Percentiles rank a stretch among this genome's conserved stretches.
Evolutionary conservation across 768 basidiomycete genomes (phyloP).

Genomic region (Kwoniella bestiolae): DNA sequence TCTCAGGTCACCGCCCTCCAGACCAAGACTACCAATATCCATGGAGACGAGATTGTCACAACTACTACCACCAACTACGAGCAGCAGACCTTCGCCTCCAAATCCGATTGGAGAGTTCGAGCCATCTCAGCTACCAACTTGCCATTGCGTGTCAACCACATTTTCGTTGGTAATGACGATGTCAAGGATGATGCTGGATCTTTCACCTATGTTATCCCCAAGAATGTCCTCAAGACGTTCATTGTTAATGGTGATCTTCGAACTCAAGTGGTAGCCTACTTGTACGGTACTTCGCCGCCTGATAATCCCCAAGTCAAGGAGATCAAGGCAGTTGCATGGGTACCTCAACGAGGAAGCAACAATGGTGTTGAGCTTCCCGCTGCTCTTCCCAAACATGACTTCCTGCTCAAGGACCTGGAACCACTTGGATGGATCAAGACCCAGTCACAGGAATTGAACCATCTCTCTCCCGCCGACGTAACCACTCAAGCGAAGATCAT

Average conservation of each 20-base stretch:
- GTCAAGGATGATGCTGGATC: conserved; percentile 97
- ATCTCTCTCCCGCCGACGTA: conserved; percentile 90
- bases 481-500: conserved; percentile 94
- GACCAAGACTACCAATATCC: conserved; percentile 96
- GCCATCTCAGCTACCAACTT: conserved; percentile 97
- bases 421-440: conserved; percentile 97
- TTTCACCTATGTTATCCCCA: conserved; percentile 93
- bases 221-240: conserved; percentile 94
- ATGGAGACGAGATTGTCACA: conserved; percentile 93
- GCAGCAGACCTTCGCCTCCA: conserved; percentile 97
- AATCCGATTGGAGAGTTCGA: conserved; percentile 99
- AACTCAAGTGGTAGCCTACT: conserved; percentile 90
- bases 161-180: conserved; percentile 98
- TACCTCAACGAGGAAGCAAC: conserved; percentile 96
- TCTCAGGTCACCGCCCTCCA: conserved; percentile 94
- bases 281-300: conserved; percentile 89
- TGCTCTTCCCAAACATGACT: conserved; percentile 91
- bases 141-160: conserved; percentile 92
- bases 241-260: conserved; percentile 90
- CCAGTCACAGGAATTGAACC: conserved; percentile 81
- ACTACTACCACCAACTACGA: conserved; percentile 98
- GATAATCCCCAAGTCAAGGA: conserved; percentile 99
- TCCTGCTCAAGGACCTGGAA: conserved; percentile 91
- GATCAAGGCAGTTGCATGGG: conserved; percentile 92
- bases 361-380: conserved; percentile 88